These are phyloP conservation scores for Neofusicoccum sp. DNA, from an alignment of 2,329 filamentous ascomycete genomes.

Conservation along the genomic window DNA sequence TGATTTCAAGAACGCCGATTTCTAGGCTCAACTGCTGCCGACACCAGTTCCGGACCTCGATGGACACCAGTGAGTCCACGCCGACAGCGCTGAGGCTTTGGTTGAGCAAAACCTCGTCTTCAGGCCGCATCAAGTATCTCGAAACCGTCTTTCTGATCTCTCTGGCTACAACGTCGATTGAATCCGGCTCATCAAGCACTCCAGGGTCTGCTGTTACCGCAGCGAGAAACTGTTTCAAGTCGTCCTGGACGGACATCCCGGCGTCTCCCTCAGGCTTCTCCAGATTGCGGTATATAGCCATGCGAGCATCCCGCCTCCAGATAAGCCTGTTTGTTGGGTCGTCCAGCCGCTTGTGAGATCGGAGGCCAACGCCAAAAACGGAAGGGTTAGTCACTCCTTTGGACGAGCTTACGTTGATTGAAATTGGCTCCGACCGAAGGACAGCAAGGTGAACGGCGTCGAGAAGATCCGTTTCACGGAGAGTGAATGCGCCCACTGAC, in stretches of 20 bases:
- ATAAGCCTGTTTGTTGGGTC: background rate
- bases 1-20: background rate
- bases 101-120: background rate
- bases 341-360: background rate
- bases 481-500: background rate
- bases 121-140: background rate
- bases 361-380: background rate
- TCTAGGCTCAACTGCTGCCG: background rate
- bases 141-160: background rate
- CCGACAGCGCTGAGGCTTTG: background rate
- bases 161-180: background rate
- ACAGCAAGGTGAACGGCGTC: background rate
- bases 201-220: background rate
- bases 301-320: background rate
- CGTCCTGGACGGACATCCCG: background rate
- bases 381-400: too few relatives aligned
- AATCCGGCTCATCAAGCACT: background rate
- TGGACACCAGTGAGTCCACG: background rate
- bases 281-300: background rate
- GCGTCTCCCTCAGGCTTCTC: background rate
- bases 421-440: background rate
- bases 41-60: background rate
- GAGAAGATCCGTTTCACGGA: background rate
- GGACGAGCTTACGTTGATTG: too few relatives aligned
- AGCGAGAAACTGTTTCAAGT: background rate